A percentile compares a stretch with the other conserved stretches of the same genome.
These are phyloP conservation scores for Nelumbo lutea DNA, from an alignment of 164 flowering plant genomes.

Conservation along the genomic window DNA sequence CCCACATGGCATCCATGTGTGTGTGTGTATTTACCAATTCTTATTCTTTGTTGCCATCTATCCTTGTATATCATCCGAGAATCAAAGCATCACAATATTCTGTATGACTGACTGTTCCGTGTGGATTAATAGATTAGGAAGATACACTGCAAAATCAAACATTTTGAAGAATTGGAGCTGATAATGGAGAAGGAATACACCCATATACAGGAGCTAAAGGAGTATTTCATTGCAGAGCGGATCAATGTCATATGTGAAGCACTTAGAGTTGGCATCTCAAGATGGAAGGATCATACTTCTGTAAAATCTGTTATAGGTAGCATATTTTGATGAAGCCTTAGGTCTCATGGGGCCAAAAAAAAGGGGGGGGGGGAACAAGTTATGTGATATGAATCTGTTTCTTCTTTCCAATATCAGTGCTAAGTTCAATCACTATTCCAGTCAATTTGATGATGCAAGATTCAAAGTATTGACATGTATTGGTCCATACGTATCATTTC, in stretches of 20 bases:
- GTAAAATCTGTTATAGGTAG: slow-evolving; percentile 15
- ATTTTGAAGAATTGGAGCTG: slow-evolving; percentile 60
- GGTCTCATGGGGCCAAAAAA: not conserved
- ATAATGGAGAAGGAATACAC: slow-evolving; percentile 67
- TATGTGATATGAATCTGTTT: not conserved
- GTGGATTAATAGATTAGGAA: slow-evolving; percentile 34
- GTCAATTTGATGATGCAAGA: too few species aligned
- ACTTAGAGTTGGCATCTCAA: slow-evolving; percentile 46
- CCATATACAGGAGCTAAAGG: slow-evolving; percentile 49
- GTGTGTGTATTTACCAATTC: too few species aligned
- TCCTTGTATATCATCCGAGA: too few species aligned
- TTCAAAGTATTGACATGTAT: too few species aligned
- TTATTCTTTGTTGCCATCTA: too few species aligned
- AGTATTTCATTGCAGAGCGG: slow-evolving; percentile 46
- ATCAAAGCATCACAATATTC: too few species aligned
- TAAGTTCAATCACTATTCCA: not conserved
- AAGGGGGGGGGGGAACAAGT: too few species aligned
- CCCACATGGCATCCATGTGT: too few species aligned
- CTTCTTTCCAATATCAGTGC: not conserved
- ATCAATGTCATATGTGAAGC: slow-evolving; percentile 35
- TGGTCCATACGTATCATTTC: too few species aligned
- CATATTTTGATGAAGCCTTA: slow-evolving; percentile 8
- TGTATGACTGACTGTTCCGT: too few species aligned
- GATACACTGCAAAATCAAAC: slow-evolving; percentile 54
- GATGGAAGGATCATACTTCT: slow-evolving; percentile 43